Conservation (phyloP, 352 stramenopile species). For the Phytophthora hibernalis region DNA sequence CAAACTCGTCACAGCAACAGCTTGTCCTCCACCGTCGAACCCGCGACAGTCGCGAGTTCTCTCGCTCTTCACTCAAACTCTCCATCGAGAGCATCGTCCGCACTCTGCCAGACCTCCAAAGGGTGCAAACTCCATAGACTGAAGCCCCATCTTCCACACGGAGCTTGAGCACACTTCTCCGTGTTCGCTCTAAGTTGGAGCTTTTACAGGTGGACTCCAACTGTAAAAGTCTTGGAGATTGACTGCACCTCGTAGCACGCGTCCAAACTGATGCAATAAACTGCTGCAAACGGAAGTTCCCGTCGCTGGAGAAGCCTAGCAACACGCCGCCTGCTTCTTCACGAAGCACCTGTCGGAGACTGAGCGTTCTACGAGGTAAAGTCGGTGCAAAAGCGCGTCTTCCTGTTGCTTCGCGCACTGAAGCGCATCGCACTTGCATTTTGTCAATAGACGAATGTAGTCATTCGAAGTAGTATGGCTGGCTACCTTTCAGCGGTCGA, state of each 20-base stretch:
- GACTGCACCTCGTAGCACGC: conserved; percentile 50
- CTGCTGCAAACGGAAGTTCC: conserved; percentile 47
- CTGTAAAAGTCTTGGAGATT: conserved; percentile 21
- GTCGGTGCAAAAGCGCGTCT: not conserved
- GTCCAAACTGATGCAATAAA: conserved; percentile 58
- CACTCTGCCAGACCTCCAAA: conserved; percentile 70
- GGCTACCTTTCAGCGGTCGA: conserved; percentile 9
- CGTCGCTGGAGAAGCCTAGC: conserved; percentile 76
- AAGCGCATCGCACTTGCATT: not conserved
- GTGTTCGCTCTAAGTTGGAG: too few relatives aligned
- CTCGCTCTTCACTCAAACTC: conserved; percentile 22
- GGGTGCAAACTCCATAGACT: conserved; percentile 29
- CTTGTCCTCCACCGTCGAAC: conserved; percentile 15
- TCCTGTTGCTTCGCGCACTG: conserved; percentile 23
- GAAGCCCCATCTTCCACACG: conserved; percentile 25
- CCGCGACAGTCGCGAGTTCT: conserved; percentile 39
- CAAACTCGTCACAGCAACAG: conserved; percentile 34
- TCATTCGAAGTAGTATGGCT: conserved; percentile 3
- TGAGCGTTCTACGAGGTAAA: conserved; percentile 19
- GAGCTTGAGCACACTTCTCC: conserved; percentile 27
- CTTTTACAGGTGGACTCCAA: too few relatives aligned
- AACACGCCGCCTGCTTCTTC: conserved; percentile 57
- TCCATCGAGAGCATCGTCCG: conserved; percentile 49
- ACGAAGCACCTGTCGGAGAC: conserved; percentile 43
- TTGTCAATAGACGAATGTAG: conserved; percentile 4